Conservation (phyloP, 1,284 basidiomycete species). For the Trichosporon faecale region DNA sequence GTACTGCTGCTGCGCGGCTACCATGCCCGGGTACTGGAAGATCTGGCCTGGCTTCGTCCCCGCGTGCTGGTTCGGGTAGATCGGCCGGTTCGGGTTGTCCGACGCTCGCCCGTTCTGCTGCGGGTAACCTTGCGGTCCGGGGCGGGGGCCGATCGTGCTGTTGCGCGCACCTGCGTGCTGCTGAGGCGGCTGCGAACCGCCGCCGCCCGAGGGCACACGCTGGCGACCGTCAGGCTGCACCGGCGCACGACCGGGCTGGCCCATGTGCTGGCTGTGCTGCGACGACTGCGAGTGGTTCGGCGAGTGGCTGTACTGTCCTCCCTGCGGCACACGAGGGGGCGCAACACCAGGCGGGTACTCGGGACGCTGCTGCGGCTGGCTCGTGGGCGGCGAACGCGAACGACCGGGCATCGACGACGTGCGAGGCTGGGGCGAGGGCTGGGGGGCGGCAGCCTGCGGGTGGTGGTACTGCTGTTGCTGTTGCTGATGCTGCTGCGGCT, state of each 20-base stretch:
- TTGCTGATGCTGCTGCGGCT: conserved; percentile 15
- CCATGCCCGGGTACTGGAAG: conserved; percentile 44
- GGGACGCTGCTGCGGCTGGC: conserved; percentile 18
- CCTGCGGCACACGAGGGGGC: conserved; percentile 16
- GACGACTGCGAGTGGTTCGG: conserved; percentile 7
- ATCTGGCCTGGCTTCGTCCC: conserved; percentile 51
- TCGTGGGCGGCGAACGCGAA: conserved; percentile 21
- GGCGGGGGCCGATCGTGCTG: conserved; percentile 3
- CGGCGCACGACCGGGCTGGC: conserved; percentile 4
- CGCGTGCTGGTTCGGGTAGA: conserved; percentile 15
- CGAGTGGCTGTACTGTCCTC: background rate
- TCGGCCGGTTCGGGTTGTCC: conserved; percentile 14
- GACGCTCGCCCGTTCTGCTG: conserved; percentile 13
- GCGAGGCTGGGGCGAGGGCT: conserved; percentile 17
- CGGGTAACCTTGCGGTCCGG: conserved; percentile 14
- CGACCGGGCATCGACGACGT: conserved; percentile 19
- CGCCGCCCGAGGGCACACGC: conserved; percentile 13
- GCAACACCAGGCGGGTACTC: conserved; percentile 22
- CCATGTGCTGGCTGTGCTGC: conserved; percentile 8
- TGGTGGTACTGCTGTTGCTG: conserved; percentile 13
- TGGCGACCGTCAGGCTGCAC: background rate
- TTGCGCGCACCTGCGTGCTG: conserved; percentile 13
- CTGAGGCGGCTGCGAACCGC: conserved; percentile 17
- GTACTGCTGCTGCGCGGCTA: conserved; percentile 12
- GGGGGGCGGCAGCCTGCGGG: conserved; percentile 12